A percentile compares a stretch with the other conserved stretches of the same genome.
Conservation (phyloP, 768 basidiomycete species). For the Leccinum truebloodii region DNA sequence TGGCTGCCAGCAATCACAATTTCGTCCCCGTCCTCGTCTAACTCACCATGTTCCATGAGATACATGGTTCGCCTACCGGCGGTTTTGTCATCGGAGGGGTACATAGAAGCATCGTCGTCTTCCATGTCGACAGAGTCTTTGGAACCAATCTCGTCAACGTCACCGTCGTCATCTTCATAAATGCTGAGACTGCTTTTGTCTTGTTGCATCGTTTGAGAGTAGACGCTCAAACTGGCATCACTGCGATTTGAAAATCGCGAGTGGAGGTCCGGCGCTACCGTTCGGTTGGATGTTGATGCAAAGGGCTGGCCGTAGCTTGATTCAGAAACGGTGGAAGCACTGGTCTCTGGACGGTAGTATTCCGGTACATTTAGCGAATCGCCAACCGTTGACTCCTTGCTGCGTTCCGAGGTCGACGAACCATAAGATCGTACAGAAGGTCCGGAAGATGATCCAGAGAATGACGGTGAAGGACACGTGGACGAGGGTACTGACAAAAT, state of each 20-base stretch:
- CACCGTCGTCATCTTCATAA: conserved; percentile 27
- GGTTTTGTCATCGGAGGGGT: conserved; percentile 33
- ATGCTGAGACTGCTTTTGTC: conserved; percentile 20
- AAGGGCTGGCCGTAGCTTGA: conserved; percentile 21
- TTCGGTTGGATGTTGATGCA: conserved; percentile 5
- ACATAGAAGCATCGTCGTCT: conserved; percentile 33
- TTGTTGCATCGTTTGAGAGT: conserved; percentile 16
- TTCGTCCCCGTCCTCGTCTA: conserved; percentile 25
- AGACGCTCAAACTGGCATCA: conserved; percentile 20
- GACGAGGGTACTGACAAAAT: conserved; percentile 9
- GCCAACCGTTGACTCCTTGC: conserved; percentile 4
- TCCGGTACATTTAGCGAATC: conserved; percentile 15
- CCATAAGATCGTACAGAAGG: conserved; percentile 29
- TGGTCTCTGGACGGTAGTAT: conserved; percentile 22
- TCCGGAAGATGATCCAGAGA: conserved; percentile 33
- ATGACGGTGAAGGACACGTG: conserved; percentile 21
- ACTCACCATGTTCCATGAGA: conserved; percentile 30
- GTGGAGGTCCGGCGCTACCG: neutral
- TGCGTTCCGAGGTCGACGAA: conserved; percentile 22
- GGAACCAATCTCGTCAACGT: conserved; percentile 15
- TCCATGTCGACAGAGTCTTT: conserved; percentile 19
- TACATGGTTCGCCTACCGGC: conserved; percentile 38
- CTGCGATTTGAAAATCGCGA: conserved; percentile 25
- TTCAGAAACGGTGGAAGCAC: conserved; percentile 24
- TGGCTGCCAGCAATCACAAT: conserved; percentile 19